phyloP scores from a whole-genome alignment of 495 filamentous ascomycete genomes.

The Immersiella caudata region DNA sequence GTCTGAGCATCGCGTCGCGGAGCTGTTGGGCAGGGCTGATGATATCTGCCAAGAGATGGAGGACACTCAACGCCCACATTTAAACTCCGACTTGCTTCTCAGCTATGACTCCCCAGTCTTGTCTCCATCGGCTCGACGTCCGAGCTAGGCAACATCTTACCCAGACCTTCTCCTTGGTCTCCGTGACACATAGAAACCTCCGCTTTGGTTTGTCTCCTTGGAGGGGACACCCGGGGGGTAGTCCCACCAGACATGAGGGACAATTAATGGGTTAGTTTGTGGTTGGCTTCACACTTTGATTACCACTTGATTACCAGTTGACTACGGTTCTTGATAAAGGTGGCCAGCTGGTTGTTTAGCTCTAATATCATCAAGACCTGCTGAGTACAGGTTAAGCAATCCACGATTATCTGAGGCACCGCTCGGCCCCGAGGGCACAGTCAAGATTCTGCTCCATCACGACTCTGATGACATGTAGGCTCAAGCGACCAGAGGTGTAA shows the following conservation, averaged over 20 bases:
- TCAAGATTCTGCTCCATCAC: too few species aligned
- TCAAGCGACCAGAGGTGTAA: too few species aligned
- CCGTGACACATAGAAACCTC: neutral
- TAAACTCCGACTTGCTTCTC: slow-evolving; percentile 19
- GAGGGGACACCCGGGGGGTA: neutral
- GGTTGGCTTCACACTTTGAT: neutral
- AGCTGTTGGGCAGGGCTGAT: slow-evolving; percentile 4
- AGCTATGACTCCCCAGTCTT: slow-evolving; percentile 12
- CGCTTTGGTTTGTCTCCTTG: neutral
- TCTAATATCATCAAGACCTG: neutral
- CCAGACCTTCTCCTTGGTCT: slow-evolving; percentile 18
- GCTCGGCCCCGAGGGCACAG: too few species aligned
- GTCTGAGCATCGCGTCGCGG: neutral
- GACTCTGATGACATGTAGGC: too few species aligned
- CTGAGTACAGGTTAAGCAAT: neutral
- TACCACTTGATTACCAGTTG: neutral
- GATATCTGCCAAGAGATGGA: slow-evolving; percentile 21
- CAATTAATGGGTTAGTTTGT: neutral
- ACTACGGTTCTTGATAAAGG: neutral
- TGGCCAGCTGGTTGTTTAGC: neutral
- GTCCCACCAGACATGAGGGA: neutral
- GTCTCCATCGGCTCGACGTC: neutral
- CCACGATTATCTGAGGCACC: neutral
- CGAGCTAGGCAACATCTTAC: slow-evolving; percentile 4
- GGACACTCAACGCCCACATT: neutral